Conservation (phyloP, 2,329 filamentous ascomycete species). For the Acephala macrosclerotiorum region DNA sequence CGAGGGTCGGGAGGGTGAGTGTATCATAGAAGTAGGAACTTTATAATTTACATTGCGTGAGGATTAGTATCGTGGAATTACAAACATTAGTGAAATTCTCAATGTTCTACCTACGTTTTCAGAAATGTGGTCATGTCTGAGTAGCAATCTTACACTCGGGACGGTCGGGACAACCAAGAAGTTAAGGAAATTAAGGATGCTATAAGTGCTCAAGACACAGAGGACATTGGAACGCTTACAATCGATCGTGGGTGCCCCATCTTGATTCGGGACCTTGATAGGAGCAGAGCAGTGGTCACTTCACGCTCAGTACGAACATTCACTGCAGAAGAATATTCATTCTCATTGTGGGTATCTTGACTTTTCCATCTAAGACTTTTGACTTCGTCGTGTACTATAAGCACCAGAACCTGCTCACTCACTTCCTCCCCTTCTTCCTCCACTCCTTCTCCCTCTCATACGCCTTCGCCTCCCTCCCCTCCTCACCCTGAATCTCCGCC, state of each 20-base stretch:
- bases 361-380: slow-evolving; percentile 4
- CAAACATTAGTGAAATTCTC: too few relatives aligned
- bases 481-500: slow-evolving; percentile 94
- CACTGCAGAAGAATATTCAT: background rate
- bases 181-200: too few relatives aligned
- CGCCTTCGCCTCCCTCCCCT: slow-evolving; percentile 83
- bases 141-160: too few relatives aligned
- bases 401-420: slow-evolving; percentile 4
- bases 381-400: background rate
- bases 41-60: background rate
- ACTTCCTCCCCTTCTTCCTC: slow-evolving; percentile 71
- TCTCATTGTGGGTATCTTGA: background rate
- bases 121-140: background rate
- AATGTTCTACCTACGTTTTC: too few relatives aligned
- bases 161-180: background rate
- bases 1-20: background rate
- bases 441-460: slow-evolving; percentile 87
- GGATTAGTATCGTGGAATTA: background rate
- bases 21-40: background rate
- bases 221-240: too few relatives aligned
- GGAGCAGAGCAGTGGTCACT: background rate
- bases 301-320: background rate
- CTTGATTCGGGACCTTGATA: background rate
- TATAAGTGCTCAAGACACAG: too few relatives aligned
- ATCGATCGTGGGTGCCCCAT: too few relatives aligned